Evolutionary conservation across 345 rosid species (phyloP).

Genomic region (Moricandia moricandioides): DNA sequence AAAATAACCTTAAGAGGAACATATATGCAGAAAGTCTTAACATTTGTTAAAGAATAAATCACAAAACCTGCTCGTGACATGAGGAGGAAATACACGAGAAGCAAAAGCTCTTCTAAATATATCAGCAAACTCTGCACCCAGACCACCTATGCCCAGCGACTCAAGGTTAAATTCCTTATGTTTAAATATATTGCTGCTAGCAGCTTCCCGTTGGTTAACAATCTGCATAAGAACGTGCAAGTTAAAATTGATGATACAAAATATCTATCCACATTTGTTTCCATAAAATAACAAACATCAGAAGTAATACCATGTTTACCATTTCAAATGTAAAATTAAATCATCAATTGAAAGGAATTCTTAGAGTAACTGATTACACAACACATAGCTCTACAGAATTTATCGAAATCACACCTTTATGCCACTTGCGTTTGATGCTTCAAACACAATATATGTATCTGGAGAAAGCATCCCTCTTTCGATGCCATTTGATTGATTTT

Average conservation of each 20-base stretch:
- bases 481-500: constrained; percentile 47
- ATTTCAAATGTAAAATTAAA: neutral
- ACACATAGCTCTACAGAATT: neutral
- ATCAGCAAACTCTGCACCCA: constrained; percentile 95
- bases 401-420: constrained; percentile 61
- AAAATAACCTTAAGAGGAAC: constrained; percentile 20
- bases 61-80: constrained; percentile 81
- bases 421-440: constrained; percentile 81
- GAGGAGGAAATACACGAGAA: constrained; percentile 96
- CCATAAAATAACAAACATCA: neutral
- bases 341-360: neutral
- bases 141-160: constrained; percentile 93
- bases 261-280: neutral
- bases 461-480: constrained; percentile 83
- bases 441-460: constrained; percentile 84
- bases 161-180: constrained; percentile 95
- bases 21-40: neutral
- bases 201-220: constrained; percentile 96
- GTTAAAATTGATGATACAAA: constrained; percentile 12
- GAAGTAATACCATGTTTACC: neutral
- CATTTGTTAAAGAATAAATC: constrained; percentile 17
- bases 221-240: constrained; percentile 47
- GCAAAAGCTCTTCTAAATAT: constrained; percentile 99
- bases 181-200: constrained; percentile 86
- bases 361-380: neutral